Base-by-base conservation (phyloP, 2,329 filamentous ascomycete species). In the Calonectria montana region DNA sequence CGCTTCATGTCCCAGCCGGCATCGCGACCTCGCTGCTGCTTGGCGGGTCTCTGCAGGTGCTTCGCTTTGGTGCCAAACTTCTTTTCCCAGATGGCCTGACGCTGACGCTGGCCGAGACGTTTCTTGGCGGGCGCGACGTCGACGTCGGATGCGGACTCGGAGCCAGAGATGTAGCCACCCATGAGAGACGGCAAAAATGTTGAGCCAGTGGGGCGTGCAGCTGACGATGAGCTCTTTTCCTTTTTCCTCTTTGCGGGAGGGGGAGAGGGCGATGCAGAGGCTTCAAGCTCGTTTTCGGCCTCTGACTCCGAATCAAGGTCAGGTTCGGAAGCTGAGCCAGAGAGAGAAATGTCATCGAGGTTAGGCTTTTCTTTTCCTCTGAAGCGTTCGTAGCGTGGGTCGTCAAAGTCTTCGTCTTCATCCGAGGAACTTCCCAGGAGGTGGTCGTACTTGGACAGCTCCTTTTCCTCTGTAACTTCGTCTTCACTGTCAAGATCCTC, bases 81-180 rank as follows among this genome's bases (percentile, higher is more conserved):
- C 84, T 94, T 92, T 85, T 96, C 94, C 86, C 91, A 94, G 70
- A 97, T 93, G 27, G 91, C 90, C 80, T 94, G 93, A 10, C 94
- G 90, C n/a, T 93, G 93, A 50, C 91, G 89, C 83, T 97, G 94
- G 4, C 94, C 94, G 25, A 93, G 88, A 78, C 96, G 96, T 83
- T 95, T 96, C 77, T 91, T 90, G 0, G 87, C 83, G 1, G 86
- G 86, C 7, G 89, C 89, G 2, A 87, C 82, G 65, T 95, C 93
- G 25, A 94, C 85, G 74, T 94, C 92, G 0, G 92, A 93, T 8
- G 89, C 90, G 0, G 89, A 91, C 76, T 94, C 93, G 10, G 92
- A 94, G 57, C 93, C 94, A 2, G 93, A 95, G 77, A 94, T 89
- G 84, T 96, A 97, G 69, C 93, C 93, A 23, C 91, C 92, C 88